Evolutionary conservation across 176 grass and related monocot genomes (phyloP), one percentile per base, ranked within the genome.

Genomic region (Avena insularis): DNA sequence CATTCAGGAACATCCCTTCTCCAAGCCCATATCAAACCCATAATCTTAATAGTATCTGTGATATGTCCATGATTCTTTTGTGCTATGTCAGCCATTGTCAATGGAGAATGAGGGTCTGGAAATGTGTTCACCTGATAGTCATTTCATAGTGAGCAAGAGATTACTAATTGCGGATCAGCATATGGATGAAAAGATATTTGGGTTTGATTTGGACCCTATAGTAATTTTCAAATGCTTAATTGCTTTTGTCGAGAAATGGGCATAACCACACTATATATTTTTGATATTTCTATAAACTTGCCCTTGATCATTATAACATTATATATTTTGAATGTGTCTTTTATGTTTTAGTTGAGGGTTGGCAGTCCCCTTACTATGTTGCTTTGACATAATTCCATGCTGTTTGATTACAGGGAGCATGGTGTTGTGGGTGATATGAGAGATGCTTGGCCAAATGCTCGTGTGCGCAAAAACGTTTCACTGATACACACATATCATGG

Each of bases 401-500:
- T 66, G n/a, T 87, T 84, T 91, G 23, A n/a, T 84, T 87, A 58
- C 77, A 98, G 97, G 88, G 94, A 98, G 66, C 97, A 96, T 83
- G 97, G 94, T 74, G 97, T 98, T 71, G 92, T 98, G 17, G 97
- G 93, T 78, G 97, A 98, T 86, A 98, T 98, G 97, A 93, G 97
- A 94, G 97, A 98, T 96, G 97, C 97, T 84, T 98, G 97, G 97
- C 97, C 94, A 83, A 96, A 96, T 94, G 94, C 97, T 64, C 92
- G 90, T 8, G 87, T 91, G 29, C 89, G 97, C 77, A 98, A 98
- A 94, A 98, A 98, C 91, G 89, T 94, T 58, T 96, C 94, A 43
- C 75, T 98, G 74, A 96, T 98, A 87, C 94, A 93, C 54, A 98
- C 97, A 73, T 98, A 98, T 87, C 97, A 98, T 91, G 97, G 97